Evolutionary conservation across 306 rosid genomes (phyloP).

Genomic region (Sphenostylis stenocarpa): DNA sequence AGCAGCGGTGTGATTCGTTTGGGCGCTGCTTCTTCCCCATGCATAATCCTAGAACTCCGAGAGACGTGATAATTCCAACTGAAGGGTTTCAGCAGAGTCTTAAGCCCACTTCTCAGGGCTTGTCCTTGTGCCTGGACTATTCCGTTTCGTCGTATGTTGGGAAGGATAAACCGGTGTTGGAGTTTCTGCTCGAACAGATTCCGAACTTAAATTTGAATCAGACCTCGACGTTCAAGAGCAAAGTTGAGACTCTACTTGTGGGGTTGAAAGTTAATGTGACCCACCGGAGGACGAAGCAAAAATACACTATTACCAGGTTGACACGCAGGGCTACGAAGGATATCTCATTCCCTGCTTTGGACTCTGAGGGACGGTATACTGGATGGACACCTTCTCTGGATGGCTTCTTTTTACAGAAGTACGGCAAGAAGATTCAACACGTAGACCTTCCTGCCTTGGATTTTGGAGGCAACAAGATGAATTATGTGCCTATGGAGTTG

Average conservation of each 20-base stretch:
- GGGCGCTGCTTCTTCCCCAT: conserved; percentile 53
- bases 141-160: conserved; percentile 60
- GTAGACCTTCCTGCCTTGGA: conserved; percentile 56
- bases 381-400: conserved; percentile 20
- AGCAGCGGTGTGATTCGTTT: conserved; percentile 40
- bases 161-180: conserved; percentile 42
- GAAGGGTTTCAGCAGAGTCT: conserved; percentile 69
- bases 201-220: not conserved
- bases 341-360: conserved; percentile 34
- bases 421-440: conserved; percentile 19
- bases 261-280: conserved; percentile 62
- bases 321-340: conserved; percentile 25
- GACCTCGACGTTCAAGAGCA: conserved; percentile 19
- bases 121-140: conserved; percentile 58
- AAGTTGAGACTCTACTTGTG: conserved; percentile 34
- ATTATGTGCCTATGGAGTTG: conserved; percentile 66
- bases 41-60: not conserved
- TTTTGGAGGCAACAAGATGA: conserved; percentile 44
- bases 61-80: conserved; percentile 43
- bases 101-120: conserved; percentile 63
- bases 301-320: conserved; percentile 40
- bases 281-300: conserved; percentile 57
- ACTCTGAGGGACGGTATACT: conserved; percentile 35
- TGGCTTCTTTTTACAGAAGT: conserved; percentile 41
- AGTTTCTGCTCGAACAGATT: conserved; percentile 39